These are phyloP conservation scores for Taiozyma sp. DNA, from an alignment of 1,139 yeast genomes.

Conservation along the genomic window DNA sequence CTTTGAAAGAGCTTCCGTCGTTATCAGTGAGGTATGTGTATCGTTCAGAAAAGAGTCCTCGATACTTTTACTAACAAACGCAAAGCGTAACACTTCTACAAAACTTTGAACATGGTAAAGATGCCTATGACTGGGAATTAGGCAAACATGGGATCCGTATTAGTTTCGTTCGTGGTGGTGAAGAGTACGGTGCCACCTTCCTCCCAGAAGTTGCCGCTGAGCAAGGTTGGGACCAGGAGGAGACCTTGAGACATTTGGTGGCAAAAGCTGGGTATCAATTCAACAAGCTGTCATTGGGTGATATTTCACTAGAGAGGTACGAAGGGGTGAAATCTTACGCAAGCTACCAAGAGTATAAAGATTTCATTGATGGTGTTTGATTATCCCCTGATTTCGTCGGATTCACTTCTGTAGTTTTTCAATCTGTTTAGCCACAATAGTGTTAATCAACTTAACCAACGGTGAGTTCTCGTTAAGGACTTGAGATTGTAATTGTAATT, in stretches of 20 bases:
- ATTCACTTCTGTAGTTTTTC: not conserved
- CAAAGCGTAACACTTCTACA: conserved; percentile 60
- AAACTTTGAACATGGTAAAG: conserved; percentile 48
- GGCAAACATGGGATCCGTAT: conserved; percentile 82
- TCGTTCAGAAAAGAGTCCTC: not conserved
- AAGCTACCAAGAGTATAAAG: conserved; percentile 29
- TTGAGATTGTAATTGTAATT: conserved; percentile 49
- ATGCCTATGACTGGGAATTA: conserved; percentile 68
- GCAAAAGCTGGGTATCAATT: conserved; percentile 57
- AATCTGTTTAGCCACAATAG: conserved; percentile 40
- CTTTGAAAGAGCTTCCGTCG: conserved; percentile 44
- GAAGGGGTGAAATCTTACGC: conserved; percentile 33
- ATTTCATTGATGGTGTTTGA: conserved; percentile 14
- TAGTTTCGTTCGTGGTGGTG: conserved; percentile 35
- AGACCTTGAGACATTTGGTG: conserved; percentile 68
- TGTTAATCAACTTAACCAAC: conserved; percentile 40
- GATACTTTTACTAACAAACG: conserved; percentile 18
- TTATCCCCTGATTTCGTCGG: conserved; percentile 1
- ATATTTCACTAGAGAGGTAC: conserved; percentile 30
- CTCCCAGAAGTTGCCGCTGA: conserved; percentile 90
- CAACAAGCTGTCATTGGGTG: conserved; percentile 13
- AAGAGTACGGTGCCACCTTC: conserved; percentile 65
- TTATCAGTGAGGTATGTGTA: conserved; percentile 24
- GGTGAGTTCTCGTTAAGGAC: conserved; percentile 37
- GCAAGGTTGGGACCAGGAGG: conserved; percentile 74